Base-by-base conservation (phyloP, 2,329 filamentous ascomycete species). In the Trichoderma sp. region DNA sequence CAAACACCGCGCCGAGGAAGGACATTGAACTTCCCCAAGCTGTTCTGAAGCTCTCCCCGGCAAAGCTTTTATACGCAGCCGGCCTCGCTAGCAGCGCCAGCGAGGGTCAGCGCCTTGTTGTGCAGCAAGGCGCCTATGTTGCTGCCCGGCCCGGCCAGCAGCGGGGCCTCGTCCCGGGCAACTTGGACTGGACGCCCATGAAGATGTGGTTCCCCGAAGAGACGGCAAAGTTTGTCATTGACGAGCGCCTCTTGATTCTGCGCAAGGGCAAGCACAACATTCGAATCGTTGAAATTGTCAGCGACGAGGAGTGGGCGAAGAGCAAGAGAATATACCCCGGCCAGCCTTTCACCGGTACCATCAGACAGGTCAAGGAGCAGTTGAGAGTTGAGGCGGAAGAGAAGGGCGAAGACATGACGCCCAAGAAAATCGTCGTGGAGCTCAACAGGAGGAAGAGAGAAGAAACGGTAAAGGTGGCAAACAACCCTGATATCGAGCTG, bases 251-350 rank as follows among this genome's bases (percentile, higher is more conserved):
- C 58, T 80, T 91, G 71, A 84, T 91, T 73, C 80, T 91, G 65
- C 86, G 89, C 72, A 87, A 85, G 75, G 88, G 88, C 72, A 90
- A 89, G 80, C 85, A 89, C 78, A 88, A 89, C 71, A 78, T 91
- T 57, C 85, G 87, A 57, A 83, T 90, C 72, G 82, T 91, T 63
- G 82, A 89, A 77, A 81, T 91, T 71, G 80, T 91, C 35, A 80
- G 79, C 71, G 86, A 91, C 74, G 81, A 86, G 58, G 84, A 84
- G 70, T 89, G 85, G 83, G 74, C 78, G 53, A 74, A 72, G 5
- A 83, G 81, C 68, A 87, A 87, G 33, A 69, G 80, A 71, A 79
- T 78, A 21, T 89, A 89, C 76, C 83, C 85, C 0, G 87, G 87
- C 56, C 80, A 88, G 78, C 81, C 84, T 0, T 80, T 74, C 73